Conservation (phyloP, 352 stramenopile genomes). For the Phytophthora sp. region DNA sequence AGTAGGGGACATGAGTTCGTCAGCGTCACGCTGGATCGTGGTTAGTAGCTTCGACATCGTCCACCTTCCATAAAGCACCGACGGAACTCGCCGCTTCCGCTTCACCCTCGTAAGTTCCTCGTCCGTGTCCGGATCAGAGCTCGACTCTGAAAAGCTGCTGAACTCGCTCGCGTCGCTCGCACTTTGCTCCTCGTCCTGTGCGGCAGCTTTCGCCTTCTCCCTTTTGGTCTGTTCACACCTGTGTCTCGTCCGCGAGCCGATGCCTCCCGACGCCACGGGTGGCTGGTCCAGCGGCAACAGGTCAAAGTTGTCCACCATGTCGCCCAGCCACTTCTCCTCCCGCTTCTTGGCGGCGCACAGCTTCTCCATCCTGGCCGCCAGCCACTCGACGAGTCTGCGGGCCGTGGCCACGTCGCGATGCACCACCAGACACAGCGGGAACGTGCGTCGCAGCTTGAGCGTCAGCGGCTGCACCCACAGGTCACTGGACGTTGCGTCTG, state of each 20-base stretch:
- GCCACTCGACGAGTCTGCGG: slow-evolving; percentile 69
- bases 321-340: slow-evolving; percentile 65
- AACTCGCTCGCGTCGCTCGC: slow-evolving; percentile 8
- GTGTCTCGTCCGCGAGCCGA: slow-evolving; percentile 20
- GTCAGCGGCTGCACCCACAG: slow-evolving; percentile 77
- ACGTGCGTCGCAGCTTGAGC: slow-evolving; percentile 72
- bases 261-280: slow-evolving; percentile 11
- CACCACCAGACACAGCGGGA: slow-evolving; percentile 67
- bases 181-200: background rate
- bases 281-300: slow-evolving; percentile 31
- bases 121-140: slow-evolving; percentile 12
- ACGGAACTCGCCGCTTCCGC: slow-evolving; percentile 11
- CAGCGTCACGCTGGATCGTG: slow-evolving; percentile 37
- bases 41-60: slow-evolving; percentile 52
- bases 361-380: slow-evolving; percentile 57
- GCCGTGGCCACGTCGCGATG: slow-evolving; percentile 58
- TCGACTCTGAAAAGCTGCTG: slow-evolving; percentile 8
- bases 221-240: slow-evolving; percentile 17
- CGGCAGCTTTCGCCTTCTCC: background rate
- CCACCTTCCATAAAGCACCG: slow-evolving; percentile 46
- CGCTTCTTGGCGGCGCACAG: slow-evolving; percentile 34
- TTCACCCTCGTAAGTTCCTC: slow-evolving; percentile 1
- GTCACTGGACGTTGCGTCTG: slow-evolving; percentile 75
- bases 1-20: slow-evolving; percentile 20
- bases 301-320: slow-evolving; percentile 57